Conservation (phyloP, 2,329 filamentous ascomycete species). For the Didymella pinodella region DNA sequence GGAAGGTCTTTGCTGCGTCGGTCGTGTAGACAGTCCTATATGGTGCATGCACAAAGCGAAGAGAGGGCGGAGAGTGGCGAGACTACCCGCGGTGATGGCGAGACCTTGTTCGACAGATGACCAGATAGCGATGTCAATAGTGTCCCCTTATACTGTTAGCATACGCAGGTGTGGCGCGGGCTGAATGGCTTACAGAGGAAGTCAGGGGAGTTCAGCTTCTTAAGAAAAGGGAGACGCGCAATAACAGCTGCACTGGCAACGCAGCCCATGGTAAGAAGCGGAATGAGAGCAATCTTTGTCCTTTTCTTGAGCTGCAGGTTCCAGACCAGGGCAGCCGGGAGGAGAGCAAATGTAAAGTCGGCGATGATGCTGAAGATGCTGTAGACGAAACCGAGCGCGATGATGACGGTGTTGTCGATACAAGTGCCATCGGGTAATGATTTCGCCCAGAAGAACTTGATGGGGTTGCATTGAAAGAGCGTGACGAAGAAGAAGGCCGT, state of each 20-base stretch:
- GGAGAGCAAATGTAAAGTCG: constrained; percentile 59
- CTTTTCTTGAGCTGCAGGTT: constrained; percentile 58
- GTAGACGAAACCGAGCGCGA: constrained; percentile 56
- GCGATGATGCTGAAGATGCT: constrained; percentile 56
- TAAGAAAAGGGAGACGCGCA: constrained; percentile 41
- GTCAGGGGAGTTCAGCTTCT: constrained; percentile 40
- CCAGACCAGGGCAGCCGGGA: constrained; percentile 62
- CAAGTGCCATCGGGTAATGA: constrained; percentile 50
- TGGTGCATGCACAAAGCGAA: constrained; percentile 37
- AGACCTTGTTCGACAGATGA: constrained; percentile 49
- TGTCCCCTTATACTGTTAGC: constrained; percentile 35
- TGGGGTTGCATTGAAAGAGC: constrained; percentile 60
- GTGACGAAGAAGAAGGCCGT: constrained; percentile 56
- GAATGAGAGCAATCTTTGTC: constrained; percentile 59
- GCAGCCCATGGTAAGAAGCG: constrained; percentile 61
- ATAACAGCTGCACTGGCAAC: constrained; percentile 51
- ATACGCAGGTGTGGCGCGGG: no score
- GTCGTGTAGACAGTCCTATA: constrained; percentile 37
- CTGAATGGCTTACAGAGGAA: constrained; percentile 40
- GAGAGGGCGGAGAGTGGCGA: constrained; percentile 48
- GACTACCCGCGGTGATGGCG: constrained; percentile 48
- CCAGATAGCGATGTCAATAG: constrained; percentile 50
- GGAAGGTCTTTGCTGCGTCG: constrained; percentile 32
- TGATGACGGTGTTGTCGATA: constrained; percentile 51
- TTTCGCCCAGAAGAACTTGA: constrained; percentile 60